These are phyloP conservation scores for Sphaerosporella brunnea DNA, from an alignment of 495 filamentous ascomycete genomes.

Conservation along the genomic window DNA sequence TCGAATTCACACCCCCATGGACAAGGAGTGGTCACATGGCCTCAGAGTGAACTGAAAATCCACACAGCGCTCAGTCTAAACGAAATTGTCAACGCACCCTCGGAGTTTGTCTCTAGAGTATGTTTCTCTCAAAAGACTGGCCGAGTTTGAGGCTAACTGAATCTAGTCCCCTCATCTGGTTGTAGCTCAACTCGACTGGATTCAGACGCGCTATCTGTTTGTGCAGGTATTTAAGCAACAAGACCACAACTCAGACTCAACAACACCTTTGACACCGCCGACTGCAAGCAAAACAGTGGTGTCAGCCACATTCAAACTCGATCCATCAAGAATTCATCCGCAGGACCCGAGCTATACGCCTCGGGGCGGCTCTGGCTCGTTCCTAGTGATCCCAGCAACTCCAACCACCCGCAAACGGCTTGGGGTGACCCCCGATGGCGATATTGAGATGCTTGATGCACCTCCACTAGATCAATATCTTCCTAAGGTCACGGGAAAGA, in stretches of 20 bases:
- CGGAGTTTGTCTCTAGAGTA: conserved; percentile 36
- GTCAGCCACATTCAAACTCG: conserved; percentile 23
- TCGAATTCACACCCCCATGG: conserved; percentile 9
- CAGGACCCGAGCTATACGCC: conserved; percentile 40
- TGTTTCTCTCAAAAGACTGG: background rate
- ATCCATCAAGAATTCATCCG: conserved; percentile 24
- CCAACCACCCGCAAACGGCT: conserved; percentile 25
- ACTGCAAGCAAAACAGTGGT: background rate
- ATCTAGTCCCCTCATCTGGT: conserved; percentile 43
- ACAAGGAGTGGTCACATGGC: conserved; percentile 34
- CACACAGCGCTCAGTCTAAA: conserved; percentile 52
- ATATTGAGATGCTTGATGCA: background rate
- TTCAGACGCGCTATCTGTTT: conserved; percentile 79
- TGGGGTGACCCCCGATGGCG: background rate
- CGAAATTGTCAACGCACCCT: conserved; percentile 66
- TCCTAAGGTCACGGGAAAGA: background rate
- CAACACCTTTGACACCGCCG: background rate
- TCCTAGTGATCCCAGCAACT: conserved; percentile 35
- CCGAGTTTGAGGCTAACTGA: no score
- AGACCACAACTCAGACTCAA: background rate
- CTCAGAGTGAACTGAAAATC: conserved; percentile 43
- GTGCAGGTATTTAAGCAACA: conserved; percentile 28
- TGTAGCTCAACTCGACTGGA: conserved; percentile 66
- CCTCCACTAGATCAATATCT: no score
- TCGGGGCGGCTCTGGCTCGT: conserved; percentile 26